phyloP scores from a whole-genome alignment of 164 flowering plant species.

The Berberis thunbergii region DNA sequence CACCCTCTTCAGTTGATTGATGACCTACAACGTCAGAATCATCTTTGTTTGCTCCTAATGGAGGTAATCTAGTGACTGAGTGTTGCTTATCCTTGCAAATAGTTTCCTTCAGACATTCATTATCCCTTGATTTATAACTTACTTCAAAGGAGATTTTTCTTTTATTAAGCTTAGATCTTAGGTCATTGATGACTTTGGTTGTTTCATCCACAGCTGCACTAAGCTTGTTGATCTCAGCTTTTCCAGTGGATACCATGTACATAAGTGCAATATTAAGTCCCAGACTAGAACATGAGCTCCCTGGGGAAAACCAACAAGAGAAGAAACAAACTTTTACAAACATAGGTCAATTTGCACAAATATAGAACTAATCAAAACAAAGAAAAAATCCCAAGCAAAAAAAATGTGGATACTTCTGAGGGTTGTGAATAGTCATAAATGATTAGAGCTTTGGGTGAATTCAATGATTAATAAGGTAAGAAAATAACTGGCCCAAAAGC shows the following conservation, averaged over 20 bases:
- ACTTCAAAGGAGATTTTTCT: constrained; percentile 29
- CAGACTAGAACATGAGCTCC: constrained; percentile 37
- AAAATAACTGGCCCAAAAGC: background rate
- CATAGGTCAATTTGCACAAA: background rate
- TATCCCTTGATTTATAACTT: constrained; percentile 11
- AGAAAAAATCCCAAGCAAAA: background rate
- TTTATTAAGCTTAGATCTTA: constrained; percentile 39
- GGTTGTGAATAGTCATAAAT: no score
- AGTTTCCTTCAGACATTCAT: constrained; percentile 3
- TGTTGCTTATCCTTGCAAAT: constrained; percentile 10
- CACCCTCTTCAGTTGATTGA: constrained; percentile 28
- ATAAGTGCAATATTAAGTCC: constrained; percentile 63
- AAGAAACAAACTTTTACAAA: background rate
- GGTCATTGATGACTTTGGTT: constrained; percentile 40
- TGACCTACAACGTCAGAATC: constrained; percentile 8
- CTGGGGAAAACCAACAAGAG: constrained; percentile 20
- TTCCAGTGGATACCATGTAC: constrained; percentile 72
- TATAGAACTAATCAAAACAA: background rate
- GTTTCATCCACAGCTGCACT: constrained; percentile 48
- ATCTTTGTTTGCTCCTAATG: constrained; percentile 7
- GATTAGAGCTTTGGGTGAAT: no score
- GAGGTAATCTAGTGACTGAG: constrained; percentile 1
- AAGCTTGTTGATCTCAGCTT: constrained; percentile 52
- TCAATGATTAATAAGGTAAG: background rate
- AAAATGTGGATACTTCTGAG: no score